Percentiles rank a stretch among this genome's conserved stretches.
Evolutionary conservation across 179 eudicot genomes (phyloP).

Genomic region (Heliamphora pulchella): DNA sequence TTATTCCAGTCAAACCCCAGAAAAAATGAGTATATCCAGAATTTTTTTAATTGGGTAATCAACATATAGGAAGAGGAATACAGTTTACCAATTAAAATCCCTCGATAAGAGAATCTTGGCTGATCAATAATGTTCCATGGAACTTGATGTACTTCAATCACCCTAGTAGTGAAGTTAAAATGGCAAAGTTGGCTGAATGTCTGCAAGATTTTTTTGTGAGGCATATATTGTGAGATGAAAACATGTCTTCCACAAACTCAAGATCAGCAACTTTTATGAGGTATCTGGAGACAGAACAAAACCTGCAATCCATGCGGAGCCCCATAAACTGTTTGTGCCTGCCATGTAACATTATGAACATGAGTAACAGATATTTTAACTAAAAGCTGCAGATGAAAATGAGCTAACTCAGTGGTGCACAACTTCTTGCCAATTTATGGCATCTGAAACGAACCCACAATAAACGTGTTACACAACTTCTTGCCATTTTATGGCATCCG

Average conservation of each 20-base stretch:
- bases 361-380: not conserved
- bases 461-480: not conserved
- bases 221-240: not conserved
- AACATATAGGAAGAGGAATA: constrained; percentile 8
- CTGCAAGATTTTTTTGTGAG: constrained; percentile 33
- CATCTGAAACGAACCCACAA: not conserved
- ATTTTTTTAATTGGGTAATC: not conserved
- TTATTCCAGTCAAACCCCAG: not conserved
- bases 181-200: constrained; percentile 86
- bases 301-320: constrained; percentile 94
- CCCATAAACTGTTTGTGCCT: constrained; percentile 89
- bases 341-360: constrained; percentile 24
- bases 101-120: constrained; percentile 81
- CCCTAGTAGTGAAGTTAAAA: constrained; percentile 48
- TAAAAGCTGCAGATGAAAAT: no score
- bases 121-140: constrained; percentile 71
- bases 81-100: constrained; percentile 65
- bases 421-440: not conserved
- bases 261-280: not conserved
- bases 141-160: constrained; percentile 47
- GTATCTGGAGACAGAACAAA: constrained; percentile 11
- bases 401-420: not conserved
- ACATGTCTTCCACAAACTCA: not conserved
- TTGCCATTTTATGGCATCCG: not conserved
- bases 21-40: not conserved